These are phyloP conservation scores for Stylosanthes scabra DNA, from an alignment of 331 rosid genomes.

Conservation along the genomic window DNA sequence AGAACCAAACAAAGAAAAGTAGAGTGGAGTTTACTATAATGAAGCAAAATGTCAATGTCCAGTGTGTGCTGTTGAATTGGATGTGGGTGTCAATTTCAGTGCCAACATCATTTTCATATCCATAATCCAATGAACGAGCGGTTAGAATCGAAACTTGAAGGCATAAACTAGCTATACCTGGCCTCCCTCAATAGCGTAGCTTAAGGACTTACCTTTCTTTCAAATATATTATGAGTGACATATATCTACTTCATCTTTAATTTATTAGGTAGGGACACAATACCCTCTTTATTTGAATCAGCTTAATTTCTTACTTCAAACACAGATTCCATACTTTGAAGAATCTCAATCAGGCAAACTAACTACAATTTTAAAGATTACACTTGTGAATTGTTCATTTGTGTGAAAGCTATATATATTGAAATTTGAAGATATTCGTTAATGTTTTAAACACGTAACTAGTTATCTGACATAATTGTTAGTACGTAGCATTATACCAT, in stretches of 20 bases:
- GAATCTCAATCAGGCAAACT: not conserved
- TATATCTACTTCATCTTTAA: not conserved
- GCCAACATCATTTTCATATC: not conserved
- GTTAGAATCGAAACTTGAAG: not conserved
- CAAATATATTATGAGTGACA: not conserved
- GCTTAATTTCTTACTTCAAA: not conserved
- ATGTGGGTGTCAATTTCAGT: not conserved
- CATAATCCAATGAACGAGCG: constrained; percentile 18
- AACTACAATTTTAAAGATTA: not conserved
- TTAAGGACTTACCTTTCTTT: not conserved
- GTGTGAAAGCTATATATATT: too few species aligned
- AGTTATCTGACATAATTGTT: not conserved
- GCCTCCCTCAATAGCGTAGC: not conserved
- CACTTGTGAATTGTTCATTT: too few species aligned
- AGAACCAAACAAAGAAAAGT: not conserved
- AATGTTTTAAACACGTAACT: not conserved
- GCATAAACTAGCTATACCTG: not conserved
- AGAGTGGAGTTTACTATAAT: not conserved
- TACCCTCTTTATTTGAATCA: too few species aligned
- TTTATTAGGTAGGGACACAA: not conserved
- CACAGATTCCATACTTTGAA: not conserved
- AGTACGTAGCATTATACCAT: not conserved
- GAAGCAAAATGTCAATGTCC: not conserved
- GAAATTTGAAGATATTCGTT: not conserved
- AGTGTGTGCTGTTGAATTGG: not conserved